phyloP scores from a whole-genome alignment of 169 alveolate species.

The Plasmodium blacklocki region DNA sequence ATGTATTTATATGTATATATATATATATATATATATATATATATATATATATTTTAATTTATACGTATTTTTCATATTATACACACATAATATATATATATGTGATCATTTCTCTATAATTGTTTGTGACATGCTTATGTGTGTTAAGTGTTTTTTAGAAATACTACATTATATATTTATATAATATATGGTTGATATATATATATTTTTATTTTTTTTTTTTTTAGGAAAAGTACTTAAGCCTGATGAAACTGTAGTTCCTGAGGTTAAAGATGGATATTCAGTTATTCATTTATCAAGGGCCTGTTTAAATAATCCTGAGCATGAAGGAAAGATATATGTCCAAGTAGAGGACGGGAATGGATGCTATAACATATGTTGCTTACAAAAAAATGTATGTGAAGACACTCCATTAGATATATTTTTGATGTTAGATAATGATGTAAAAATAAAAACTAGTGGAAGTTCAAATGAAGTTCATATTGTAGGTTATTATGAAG shows the following conservation, averaged over 20 bases:
- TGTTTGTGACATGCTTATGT: no score
- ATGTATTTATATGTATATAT: no score
- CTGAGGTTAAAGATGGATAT: slow-evolving; percentile 81
- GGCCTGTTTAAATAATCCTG: slow-evolving; percentile 91
- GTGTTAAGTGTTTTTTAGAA: not conserved
- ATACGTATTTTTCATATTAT: no score
- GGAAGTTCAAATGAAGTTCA: slow-evolving; percentile 93
- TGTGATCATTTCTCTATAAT: no score
- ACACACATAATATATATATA: no score
- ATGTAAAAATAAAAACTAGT: slow-evolving; percentile 85
- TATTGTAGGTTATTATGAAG: slow-evolving; percentile 92
- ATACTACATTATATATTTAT: not conserved
- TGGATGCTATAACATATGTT: slow-evolving; percentile 87
- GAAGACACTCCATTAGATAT: slow-evolving; percentile 90
- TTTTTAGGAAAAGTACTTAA: slow-evolving; percentile 77
- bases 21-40: no score
- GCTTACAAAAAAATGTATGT: slow-evolving; percentile 89
- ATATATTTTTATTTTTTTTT: not conserved
- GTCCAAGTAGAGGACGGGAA: slow-evolving; percentile 90
- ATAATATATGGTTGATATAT: not conserved
- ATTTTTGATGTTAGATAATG: slow-evolving; percentile 89
- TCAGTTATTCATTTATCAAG: slow-evolving; percentile 89
- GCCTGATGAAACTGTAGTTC: slow-evolving; percentile 78
- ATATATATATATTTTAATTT: no score
- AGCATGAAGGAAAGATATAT: slow-evolving; percentile 88